phyloP scores from a whole-genome alignment of 768 basidiomycete genomes.

The Leccinellum albellum region DNA sequence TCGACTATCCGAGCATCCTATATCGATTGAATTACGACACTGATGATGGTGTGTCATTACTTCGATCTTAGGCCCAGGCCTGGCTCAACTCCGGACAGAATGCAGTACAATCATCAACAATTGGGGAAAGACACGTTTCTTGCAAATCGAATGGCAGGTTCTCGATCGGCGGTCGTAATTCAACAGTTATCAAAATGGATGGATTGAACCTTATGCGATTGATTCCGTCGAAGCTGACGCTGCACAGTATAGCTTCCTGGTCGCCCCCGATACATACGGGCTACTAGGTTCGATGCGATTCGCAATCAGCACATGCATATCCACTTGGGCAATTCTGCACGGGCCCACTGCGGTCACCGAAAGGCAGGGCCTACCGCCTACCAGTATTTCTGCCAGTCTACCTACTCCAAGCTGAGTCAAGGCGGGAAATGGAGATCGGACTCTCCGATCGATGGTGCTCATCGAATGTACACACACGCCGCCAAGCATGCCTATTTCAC shows the following conservation, averaged over 20 bases:
- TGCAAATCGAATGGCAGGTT: constrained; percentile 30
- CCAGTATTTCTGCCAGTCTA: constrained; percentile 5
- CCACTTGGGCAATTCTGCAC: constrained; percentile 27
- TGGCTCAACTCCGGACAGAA: neutral
- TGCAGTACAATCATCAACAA: constrained; percentile 32
- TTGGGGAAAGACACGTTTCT: constrained; percentile 30
- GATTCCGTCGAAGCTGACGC: constrained; percentile 32
- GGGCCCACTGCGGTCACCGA: constrained; percentile 8
- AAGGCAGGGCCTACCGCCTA: neutral
- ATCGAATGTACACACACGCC: constrained; percentile 7
- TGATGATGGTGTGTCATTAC: constrained; percentile 17
- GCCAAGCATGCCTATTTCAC: constrained; percentile 13
- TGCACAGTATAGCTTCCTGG: constrained; percentile 42
- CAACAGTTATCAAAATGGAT: constrained; percentile 38
- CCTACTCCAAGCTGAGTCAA: constrained; percentile 14
- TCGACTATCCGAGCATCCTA: constrained; percentile 29
- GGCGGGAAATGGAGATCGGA: constrained; percentile 13
- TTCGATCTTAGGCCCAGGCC: neutral
- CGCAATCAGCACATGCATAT: constrained; percentile 2
- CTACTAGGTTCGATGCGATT: constrained; percentile 29
- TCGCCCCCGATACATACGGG: constrained; percentile 39
- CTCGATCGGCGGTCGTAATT: constrained; percentile 8
- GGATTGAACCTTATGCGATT: constrained; percentile 35
- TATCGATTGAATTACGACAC: constrained; percentile 18
- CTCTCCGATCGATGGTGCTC: constrained; percentile 12